Base-by-base conservation (phyloP, 2,329 filamentous ascomycete species). In the Beauveria asiatica region DNA sequence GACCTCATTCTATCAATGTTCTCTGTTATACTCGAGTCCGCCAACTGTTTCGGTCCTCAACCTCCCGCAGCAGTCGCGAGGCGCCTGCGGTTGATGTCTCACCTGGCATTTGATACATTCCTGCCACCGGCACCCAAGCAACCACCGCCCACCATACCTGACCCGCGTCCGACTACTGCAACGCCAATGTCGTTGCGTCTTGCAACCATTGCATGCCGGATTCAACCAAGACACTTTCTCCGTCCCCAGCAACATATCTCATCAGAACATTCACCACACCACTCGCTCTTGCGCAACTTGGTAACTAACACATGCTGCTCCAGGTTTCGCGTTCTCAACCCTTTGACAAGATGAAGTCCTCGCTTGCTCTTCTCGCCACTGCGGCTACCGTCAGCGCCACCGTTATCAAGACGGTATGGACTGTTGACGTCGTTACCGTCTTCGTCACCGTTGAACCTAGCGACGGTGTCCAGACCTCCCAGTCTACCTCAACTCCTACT, bases 321-420 rank as follows among this genome's bases (percentile, higher is more conserved):
- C 23, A 57, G 59, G 46, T 53, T 46, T 52, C 49, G 39, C 60
- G 42, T 59, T 46, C 41, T 51, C 23, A 37, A 62, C 27, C 30
- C 48, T 19, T 41, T 46, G 11, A 45, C 71, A 79, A 70, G 64
- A 83, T 83, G 80, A 82, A 80, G 75, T 72, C 75, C 51, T 78
- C 79, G 53, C 62, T 77, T 60, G 70, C 77, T 64, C 70, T 83
- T 65, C 72, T 74, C 65, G 72, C 77, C 63, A 72, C 77, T 67
- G 77, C 79, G 69, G 78, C 75, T 59, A 66, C 73, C 61, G 79
- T 79, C 66, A 68, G 70, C 54, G 80, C 65, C 61, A 68, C 80
- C 41, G 72, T 64, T 51, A 64, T 75, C 62, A 66, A 74, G 62
- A 78, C 74, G 33, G 66, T 76, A 3, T 68, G 70, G 67, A 76